A percentile compares a stretch with the other conserved stretches of the same genome.
phyloP scores from a whole-genome alignment of 2,329 filamentous ascomycete genomes.

The Tolypocladium cylindrosporum region DNA sequence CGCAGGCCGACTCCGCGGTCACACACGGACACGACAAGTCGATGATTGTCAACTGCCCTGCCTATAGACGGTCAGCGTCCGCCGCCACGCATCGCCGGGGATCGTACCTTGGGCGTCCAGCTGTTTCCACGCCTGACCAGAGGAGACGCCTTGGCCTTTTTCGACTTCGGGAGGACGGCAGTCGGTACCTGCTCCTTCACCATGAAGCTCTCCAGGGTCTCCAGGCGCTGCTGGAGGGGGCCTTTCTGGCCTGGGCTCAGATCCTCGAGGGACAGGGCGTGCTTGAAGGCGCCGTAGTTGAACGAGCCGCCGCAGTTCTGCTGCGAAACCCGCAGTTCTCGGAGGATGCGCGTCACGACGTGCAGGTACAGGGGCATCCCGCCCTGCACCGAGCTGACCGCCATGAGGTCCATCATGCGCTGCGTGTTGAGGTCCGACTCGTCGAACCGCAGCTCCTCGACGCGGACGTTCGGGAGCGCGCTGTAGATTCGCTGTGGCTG shows the following conservation, averaged over 20 bases:
- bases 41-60: constrained; percentile 32
- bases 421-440: constrained; percentile 44
- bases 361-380: constrained; percentile 48
- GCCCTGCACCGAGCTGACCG: constrained; percentile 26
- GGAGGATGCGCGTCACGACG: constrained; percentile 43
- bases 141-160: neutral
- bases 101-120: constrained; percentile 11
- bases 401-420: constrained; percentile 52
- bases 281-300: constrained; percentile 38
- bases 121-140: constrained; percentile 1
- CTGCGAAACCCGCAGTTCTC: constrained; percentile 41
- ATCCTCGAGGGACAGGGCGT: constrained; percentile 13
- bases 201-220: constrained; percentile 49
- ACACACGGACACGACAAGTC: constrained; percentile 68
- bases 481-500: constrained; percentile 27
- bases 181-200: constrained; percentile 8
- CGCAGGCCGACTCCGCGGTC: constrained; percentile 55
- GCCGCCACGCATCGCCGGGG: neutral
- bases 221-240: constrained; percentile 34
- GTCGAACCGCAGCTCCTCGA: constrained; percentile 41
- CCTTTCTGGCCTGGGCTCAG: constrained; percentile 38
- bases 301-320: constrained; percentile 28
- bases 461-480: constrained; percentile 29
- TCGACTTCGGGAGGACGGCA: neutral
- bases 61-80: constrained; percentile 1